phyloP scores from a whole-genome alignment of 2,329 filamentous ascomycete genomes.

The Raffaelea albimanens region DNA sequence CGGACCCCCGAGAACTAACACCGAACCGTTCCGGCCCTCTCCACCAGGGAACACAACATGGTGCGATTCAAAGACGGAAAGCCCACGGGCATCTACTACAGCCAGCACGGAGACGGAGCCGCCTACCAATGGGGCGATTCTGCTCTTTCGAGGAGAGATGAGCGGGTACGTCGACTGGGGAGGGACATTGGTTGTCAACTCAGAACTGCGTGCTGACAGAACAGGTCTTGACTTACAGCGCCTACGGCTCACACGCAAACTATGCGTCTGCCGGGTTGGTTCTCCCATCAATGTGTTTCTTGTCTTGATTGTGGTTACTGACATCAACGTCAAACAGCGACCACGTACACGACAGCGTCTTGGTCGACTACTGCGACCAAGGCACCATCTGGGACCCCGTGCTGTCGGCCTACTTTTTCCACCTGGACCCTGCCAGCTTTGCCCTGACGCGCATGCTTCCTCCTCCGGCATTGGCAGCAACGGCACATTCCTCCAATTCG shows the following conservation, averaged over 20 bases:
- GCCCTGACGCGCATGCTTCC: not conserved
- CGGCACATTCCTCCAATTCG: no score
- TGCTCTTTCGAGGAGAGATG: not conserved
- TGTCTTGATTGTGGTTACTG: not conserved
- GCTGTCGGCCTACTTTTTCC: not conserved
- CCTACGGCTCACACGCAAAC: not conserved
- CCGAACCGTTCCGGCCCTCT: no score
- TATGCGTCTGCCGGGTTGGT: not conserved
- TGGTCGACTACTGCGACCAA: not conserved
- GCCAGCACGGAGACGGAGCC: not conserved
- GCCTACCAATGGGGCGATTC: not conserved
- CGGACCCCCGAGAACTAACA: no score
- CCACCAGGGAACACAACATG: not conserved
- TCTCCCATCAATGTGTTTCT: no score
- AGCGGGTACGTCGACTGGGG: not conserved
- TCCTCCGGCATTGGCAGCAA: not conserved
- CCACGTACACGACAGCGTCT: not conserved
- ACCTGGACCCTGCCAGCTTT: not conserved
- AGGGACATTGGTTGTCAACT: not conserved
- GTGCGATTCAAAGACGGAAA: not conserved
- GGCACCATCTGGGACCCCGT: not conserved
- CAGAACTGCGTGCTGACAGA: not conserved
- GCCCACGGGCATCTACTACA: not conserved
- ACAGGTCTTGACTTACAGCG: not conserved
- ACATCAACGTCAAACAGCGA: not conserved